Conservation (phyloP, 805 yeast species). For the Lipomyces sp. region DNA sequence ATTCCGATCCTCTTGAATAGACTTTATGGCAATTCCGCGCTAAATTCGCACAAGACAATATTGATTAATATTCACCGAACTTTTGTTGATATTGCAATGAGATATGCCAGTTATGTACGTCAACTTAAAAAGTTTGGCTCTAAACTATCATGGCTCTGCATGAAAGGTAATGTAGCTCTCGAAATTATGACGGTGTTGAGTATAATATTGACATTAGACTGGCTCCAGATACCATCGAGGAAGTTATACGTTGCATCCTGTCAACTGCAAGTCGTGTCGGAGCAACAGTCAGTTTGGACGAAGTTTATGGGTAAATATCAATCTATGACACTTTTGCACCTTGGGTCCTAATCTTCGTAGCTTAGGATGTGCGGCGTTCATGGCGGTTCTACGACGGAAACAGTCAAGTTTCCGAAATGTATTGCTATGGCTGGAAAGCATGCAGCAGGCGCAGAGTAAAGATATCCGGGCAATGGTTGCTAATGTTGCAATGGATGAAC, state of each 20-base stretch:
- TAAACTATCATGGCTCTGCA: conserved; percentile 1
- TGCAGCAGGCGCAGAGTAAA: not conserved
- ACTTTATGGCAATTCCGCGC: conserved; percentile 17
- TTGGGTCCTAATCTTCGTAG: not conserved
- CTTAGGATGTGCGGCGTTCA: conserved; percentile 22
- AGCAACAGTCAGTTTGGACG: not conserved
- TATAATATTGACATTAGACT: not conserved
- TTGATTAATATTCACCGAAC: conserved; percentile 28
- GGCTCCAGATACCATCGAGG: not conserved
- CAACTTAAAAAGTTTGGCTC: conserved; percentile 2
- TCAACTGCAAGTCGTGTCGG: not conserved
- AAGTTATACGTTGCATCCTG: conserved; percentile 1
- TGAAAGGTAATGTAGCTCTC: conserved; percentile 6
- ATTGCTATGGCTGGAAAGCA: conserved; percentile 15
- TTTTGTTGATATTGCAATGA: conserved; percentile 27
- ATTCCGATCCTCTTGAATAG: conserved; percentile 13
- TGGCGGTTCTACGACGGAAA: conserved; percentile 15
- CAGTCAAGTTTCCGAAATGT: conserved; percentile 17
- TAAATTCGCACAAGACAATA: conserved; percentile 27
- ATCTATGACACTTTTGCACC: no score
- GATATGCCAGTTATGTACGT: conserved; percentile 24
- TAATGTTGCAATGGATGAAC: not conserved
- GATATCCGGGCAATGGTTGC: conserved; percentile 1
- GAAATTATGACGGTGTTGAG: not conserved
- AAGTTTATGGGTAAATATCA: conserved; percentile 12